These are phyloP conservation scores for Trichoderma endophyticum DNA, from an alignment of 2,329 filamentous ascomycete species.

Conservation along the genomic window DNA sequence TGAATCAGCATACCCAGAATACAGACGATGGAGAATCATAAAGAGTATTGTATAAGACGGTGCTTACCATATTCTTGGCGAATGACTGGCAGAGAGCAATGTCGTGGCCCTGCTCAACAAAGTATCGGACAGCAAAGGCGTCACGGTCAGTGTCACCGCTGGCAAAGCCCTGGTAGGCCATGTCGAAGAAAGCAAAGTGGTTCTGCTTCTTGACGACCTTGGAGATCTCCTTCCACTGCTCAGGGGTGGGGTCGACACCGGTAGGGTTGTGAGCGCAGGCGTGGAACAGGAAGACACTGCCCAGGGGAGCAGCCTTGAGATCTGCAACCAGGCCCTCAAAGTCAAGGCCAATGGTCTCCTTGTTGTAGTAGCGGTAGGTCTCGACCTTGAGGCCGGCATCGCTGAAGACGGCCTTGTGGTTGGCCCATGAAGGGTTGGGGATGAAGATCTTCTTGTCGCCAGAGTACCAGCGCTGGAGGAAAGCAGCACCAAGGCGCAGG, in stretches of 20 bases:
- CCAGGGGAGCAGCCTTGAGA: constrained; percentile 81
- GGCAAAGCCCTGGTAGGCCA: constrained; percentile 98
- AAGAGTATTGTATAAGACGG: not conserved
- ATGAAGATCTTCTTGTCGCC: constrained; percentile 95
- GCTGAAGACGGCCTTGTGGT: constrained; percentile 95
- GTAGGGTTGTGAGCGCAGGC: constrained; percentile 98
- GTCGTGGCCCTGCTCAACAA: constrained; percentile 87
- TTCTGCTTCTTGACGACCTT: constrained; percentile 78
- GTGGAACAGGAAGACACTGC: constrained; percentile 89
- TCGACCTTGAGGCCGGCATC: constrained; percentile 87
- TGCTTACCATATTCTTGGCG: constrained; percentile 93
- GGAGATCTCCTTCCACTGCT: constrained; percentile 92
- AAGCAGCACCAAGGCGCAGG: constrained; percentile 88
- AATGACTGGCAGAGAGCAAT: constrained; percentile 89
- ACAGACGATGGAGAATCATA: not conserved
- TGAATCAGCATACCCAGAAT: not conserved
- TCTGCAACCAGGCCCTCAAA: constrained; percentile 91
- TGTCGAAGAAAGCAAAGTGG: constrained; percentile 97
- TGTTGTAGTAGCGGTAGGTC: constrained; percentile 99
- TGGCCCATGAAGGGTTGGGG: constrained; percentile 72
- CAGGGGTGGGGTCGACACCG: constrained; percentile 85
- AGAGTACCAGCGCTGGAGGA: constrained; percentile 88
- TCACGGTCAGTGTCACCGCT: constrained; percentile 89
- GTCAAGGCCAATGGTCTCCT: constrained; percentile 96
- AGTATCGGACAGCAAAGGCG: constrained; percentile 89